Percentiles rank a stretch among this genome's conserved stretches.
Evolutionary conservation across 176 grass and related monocot species (phyloP).

Genomic region (Carex scoparia): DNA sequence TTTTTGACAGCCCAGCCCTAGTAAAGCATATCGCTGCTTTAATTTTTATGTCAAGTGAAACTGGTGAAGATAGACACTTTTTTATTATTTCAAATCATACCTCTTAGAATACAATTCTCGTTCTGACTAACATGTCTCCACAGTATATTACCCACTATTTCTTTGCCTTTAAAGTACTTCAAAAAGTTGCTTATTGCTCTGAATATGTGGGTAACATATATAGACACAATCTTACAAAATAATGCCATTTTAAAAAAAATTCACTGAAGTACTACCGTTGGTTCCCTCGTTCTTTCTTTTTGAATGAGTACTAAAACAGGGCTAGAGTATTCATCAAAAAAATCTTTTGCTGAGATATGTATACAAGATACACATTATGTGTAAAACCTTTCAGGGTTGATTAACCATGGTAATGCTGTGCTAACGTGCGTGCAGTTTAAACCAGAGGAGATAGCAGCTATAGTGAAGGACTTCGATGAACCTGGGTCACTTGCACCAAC

Average conservation of each 20-base stretch:
- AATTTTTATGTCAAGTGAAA: background rate
- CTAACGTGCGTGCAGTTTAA: conserved; percentile 41
- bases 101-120: background rate
- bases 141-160: background rate
- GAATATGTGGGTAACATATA: background rate
- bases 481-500: conserved; percentile 72
- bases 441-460: conserved; percentile 52
- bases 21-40: background rate
- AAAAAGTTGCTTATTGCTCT: background rate
- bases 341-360: no score
- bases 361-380: background rate
- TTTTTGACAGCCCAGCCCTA: no score
- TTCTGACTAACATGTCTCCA: no score
- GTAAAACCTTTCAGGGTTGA: background rate
- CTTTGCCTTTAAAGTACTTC: background rate
- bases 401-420: background rate
- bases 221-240: background rate
- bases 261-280: background rate
- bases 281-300: background rate
- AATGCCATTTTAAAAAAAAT: background rate
- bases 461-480: conserved; percentile 88
- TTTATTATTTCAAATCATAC: background rate
- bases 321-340: no score
- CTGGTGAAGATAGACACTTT: background rate
- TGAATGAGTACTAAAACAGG: background rate